Percentiles rank a stretch among this genome's conserved stretches.
phyloP scores from a whole-genome alignment of 805 yeast genomes.

The Lachancea mirantina region DNA sequence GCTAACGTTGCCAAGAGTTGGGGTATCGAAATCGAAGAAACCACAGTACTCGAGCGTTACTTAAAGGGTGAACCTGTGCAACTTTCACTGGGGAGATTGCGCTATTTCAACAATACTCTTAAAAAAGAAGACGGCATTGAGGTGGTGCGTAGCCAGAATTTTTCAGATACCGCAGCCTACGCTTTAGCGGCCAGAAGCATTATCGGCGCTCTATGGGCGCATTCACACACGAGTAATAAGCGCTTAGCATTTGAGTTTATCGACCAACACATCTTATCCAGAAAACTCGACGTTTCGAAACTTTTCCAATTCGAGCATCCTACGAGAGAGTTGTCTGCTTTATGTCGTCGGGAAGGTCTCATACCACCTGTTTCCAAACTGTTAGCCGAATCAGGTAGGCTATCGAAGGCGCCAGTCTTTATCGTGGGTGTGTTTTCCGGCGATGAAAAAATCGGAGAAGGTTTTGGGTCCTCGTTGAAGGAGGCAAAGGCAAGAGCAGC shows the following conservation, averaged over 20 bases:
- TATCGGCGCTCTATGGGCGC: conserved; percentile 75
- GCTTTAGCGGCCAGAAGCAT: conserved; percentile 76
- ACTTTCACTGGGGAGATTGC: conserved; percentile 61
- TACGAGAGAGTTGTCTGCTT: conserved; percentile 68
- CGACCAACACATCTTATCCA: conserved; percentile 66
- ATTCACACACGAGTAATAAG: conserved; percentile 41
- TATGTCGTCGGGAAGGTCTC: conserved; percentile 70
- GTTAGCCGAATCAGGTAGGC: conserved; percentile 90
- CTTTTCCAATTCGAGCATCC: conserved; percentile 82
- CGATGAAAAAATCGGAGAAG: conserved; percentile 78
- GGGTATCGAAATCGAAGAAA: conserved; percentile 81
- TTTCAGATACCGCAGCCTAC: conserved; percentile 31
- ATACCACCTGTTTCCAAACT: conserved; percentile 72
- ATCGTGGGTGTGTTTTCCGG: conserved; percentile 92
- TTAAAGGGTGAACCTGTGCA: conserved; percentile 62
- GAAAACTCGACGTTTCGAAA: conserved; percentile 65
- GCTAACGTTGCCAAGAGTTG: conserved; percentile 63
- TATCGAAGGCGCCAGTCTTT: conserved; percentile 72
- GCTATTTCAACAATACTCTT: conserved; percentile 35
- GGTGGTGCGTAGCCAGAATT: conserved; percentile 35
- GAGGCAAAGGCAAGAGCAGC: conserved; percentile 93
- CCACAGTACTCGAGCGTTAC: conserved; percentile 56
- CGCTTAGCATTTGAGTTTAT: conserved; percentile 62
- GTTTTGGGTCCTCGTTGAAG: conserved; percentile 80
- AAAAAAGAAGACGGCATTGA: conserved; percentile 45